phyloP scores from a whole-genome alignment of 2,329 filamentous ascomycete species.

The Nemania sp. region DNA sequence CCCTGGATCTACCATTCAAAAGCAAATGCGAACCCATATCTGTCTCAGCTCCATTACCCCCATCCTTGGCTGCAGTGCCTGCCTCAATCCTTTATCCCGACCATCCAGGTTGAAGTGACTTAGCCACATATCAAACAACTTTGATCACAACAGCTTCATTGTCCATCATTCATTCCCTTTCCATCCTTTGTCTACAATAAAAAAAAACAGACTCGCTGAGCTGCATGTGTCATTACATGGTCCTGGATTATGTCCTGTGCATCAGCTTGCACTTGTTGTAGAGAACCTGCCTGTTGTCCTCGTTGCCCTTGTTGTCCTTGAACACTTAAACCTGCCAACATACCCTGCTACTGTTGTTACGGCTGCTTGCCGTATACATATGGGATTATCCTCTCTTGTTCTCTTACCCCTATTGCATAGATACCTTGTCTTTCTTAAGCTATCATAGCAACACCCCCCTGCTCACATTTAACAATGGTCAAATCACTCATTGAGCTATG shows the following conservation, averaged over 20 bases:
- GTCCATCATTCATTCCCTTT: neutral
- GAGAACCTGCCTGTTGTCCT: too few relatives aligned
- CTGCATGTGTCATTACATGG: too few relatives aligned
- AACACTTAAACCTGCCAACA: too few relatives aligned
- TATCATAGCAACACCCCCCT: neutral
- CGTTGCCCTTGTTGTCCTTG: too few relatives aligned
- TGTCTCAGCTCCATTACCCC: neutral
- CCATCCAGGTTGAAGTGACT: slow-evolving; percentile 31
- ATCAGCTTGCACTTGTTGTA: too few relatives aligned
- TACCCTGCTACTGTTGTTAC: too few relatives aligned
- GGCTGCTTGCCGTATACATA: too few relatives aligned
- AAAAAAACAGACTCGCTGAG: too few relatives aligned
- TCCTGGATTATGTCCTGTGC: too few relatives aligned
- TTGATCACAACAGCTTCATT: neutral
- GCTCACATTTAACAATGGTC: slow-evolving; percentile 31
- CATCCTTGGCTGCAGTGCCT: neutral
- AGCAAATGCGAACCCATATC: slow-evolving; percentile 5
- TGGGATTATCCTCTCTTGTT: too few relatives aligned
- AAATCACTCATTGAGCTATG: slow-evolving; percentile 59
- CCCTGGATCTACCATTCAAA: slow-evolving; percentile 17
- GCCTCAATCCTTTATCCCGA: slow-evolving; percentile 21
- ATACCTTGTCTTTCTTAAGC: neutral
- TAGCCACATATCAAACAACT: neutral
- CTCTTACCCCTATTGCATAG: too few relatives aligned
- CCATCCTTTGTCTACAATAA: neutral